Evolutionary conservation across 169 alveolate species (phyloP).

Genomic region (Plasmodium chabaudi): DNA sequence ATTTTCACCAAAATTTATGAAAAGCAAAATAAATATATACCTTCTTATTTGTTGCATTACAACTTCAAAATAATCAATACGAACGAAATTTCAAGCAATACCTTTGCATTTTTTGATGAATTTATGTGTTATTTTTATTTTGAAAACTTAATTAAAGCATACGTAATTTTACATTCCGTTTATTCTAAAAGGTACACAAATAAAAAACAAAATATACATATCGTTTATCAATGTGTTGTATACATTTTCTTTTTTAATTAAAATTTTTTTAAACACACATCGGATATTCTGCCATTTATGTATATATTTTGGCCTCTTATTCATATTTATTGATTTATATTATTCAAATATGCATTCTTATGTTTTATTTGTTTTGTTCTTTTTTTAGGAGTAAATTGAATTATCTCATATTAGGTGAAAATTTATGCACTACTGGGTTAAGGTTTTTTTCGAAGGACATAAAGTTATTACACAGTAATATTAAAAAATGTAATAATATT

Average conservation of each 20-base stretch:
- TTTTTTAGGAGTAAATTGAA: constrained; percentile 33
- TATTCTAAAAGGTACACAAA: constrained; percentile 40
- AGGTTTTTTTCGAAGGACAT: constrained; percentile 35
- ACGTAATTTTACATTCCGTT: constrained; percentile 22
- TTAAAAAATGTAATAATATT: neutral
- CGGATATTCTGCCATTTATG: neutral
- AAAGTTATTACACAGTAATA: constrained; percentile 35
- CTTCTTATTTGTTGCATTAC: constrained; percentile 41
- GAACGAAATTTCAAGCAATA: neutral
- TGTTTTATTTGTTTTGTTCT: neutral
- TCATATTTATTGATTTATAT: neutral
- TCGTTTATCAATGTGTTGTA: too few relatives aligned
- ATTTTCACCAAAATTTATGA: constrained; percentile 57
- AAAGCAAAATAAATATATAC: constrained; percentile 29
- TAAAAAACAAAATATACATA: neutral
- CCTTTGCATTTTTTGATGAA: neutral
- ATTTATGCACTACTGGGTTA: constrained; percentile 36
- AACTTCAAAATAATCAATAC: constrained; percentile 27
- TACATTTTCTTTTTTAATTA: too few relatives aligned
- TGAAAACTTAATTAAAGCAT: constrained; percentile 48
- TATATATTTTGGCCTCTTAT: neutral
- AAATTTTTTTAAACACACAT: too few relatives aligned
- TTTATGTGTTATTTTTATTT: constrained; percentile 25
- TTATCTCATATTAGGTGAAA: constrained; percentile 44
- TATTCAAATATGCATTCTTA: neutral